Conservation (phyloP, 768 basidiomycete species). For the Lactifluus echinatus region DNA sequence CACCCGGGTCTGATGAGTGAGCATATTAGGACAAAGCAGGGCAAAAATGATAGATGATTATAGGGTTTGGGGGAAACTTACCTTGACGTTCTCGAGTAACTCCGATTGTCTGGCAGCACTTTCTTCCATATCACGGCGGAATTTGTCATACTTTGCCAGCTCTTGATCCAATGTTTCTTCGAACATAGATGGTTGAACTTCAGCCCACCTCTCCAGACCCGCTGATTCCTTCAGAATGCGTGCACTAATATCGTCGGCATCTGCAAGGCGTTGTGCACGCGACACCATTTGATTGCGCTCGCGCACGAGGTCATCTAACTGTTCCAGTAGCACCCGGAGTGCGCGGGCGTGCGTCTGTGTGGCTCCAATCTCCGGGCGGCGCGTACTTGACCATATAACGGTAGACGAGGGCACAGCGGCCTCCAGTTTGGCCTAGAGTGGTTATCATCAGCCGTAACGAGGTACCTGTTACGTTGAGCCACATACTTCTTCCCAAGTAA, state of each 20-base stretch:
- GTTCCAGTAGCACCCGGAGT: conserved; percentile 67
- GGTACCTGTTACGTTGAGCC: background rate
- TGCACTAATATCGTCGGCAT: conserved; percentile 64
- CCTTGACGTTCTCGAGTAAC: conserved; percentile 62
- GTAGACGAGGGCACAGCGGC: conserved; percentile 57
- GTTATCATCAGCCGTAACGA: background rate
- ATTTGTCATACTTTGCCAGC: conserved; percentile 72
- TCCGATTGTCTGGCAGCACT: conserved; percentile 53
- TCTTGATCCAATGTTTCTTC: conserved; percentile 75
- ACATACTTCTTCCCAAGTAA: conserved; percentile 58
- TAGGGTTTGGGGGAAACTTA: conserved; percentile 25
- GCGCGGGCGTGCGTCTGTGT: conserved; percentile 60
- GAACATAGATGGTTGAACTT: conserved; percentile 81
- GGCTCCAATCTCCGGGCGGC: conserved; percentile 8
- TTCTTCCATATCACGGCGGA: conserved; percentile 44
- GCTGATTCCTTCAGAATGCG: conserved; percentile 59
- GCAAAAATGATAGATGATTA: background rate
- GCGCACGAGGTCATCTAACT: conserved; percentile 62
- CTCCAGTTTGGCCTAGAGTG: conserved; percentile 53
- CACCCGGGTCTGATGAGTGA: conserved; percentile 47
- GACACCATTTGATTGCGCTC: conserved; percentile 53
- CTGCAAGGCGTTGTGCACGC: conserved; percentile 52
- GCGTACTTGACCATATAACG: conserved; percentile 4
- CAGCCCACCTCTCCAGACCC: conserved; percentile 54
- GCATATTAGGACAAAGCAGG: background rate